Percentiles rank a stretch among this genome's conserved stretches.
Evolutionary conservation across 495 filamentous ascomycete species (phyloP).

Genomic region (Amorphotheca resinae): DNA sequence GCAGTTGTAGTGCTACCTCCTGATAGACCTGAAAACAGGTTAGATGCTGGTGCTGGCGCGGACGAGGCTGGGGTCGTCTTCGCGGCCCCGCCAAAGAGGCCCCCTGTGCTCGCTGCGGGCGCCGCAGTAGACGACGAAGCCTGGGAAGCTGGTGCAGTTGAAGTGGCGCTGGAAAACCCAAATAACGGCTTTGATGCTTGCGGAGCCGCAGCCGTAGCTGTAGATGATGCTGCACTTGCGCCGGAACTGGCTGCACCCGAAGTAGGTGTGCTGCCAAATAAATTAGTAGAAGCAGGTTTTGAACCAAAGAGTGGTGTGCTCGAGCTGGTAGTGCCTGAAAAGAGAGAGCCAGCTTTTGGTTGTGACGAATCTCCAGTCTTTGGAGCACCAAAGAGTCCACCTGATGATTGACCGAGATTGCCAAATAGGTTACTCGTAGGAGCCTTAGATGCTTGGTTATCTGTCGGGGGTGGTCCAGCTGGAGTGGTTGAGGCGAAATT

Average conservation of each 20-base stretch:
- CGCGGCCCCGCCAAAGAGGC: conserved; percentile 15
- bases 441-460: conserved; percentile 8
- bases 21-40: conserved; percentile 3
- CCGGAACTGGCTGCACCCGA: conserved; percentile 5
- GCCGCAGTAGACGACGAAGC: conserved; percentile 13
- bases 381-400: conserved; percentile 6
- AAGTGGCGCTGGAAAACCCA: conserved; percentile 3
- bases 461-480: conserved; percentile 26
- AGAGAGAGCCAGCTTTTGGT: conserved; percentile 9
- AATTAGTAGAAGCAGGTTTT: conserved; percentile 12
- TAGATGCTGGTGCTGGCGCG: conserved; percentile 7
- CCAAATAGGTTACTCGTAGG: conserved; percentile 8
- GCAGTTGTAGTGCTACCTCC: conserved; percentile 4
- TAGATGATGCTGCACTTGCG: conserved; percentile 1
- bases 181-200: conserved; percentile 7
- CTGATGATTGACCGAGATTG: background rate
- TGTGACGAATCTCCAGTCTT: conserved; percentile 9
- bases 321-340: background rate
- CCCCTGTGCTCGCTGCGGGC: conserved; percentile 6
- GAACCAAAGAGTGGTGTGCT: conserved; percentile 5
- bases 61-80: background rate
- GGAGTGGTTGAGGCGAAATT: conserved; percentile 26
- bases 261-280: conserved; percentile 7
- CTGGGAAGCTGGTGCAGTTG: background rate
- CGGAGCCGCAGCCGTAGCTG: conserved; percentile 4